Base-by-base conservation (phyloP, 345 rosid species). In the Capsella bursapastoris region DNA sequence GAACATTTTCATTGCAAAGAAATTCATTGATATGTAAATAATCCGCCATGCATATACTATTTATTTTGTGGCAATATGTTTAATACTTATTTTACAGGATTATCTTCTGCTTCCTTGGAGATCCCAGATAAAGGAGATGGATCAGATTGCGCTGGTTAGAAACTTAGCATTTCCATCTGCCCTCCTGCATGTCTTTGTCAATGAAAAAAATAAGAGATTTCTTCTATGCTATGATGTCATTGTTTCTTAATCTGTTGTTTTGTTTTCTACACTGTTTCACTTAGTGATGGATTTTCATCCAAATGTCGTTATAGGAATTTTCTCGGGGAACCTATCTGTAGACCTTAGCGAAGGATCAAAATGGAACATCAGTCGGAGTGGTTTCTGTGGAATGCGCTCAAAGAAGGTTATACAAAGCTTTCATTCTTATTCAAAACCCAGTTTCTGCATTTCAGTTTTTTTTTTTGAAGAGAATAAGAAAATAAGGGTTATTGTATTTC, bases 381-480 rank as follows among this genome's bases (percentile, higher is more conserved):
- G 99, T 69, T 92, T 92, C 76, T 92, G 97, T 71, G 99, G 98
- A 60, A 95, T 95, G 98, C 88, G 96, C 69, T 90, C 97, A 66
- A 95, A 87, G 86, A 92, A 95, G 97, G 97, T 90, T 73, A 56
- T 9, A 4, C 16, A 32, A 15, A 38, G 13, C 62, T 57, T 31
- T 50, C 28, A 29, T 18, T 55, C 64, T 16, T 25, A 62, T 37
- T 62, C 44, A 13, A 34, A 63, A 56, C 41, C 12, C 4, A 50
- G 15, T 55, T 13, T 22, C n/a, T 57, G 13, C 68, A 14, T 49
- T 6, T 52, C 47, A 67, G n/a, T 13, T 22, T 40, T 40, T 44
- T 14, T 18, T 25, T 73, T 22, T 25, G 18, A 64, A 29, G 64
- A 25, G 12, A 35, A 18, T n/a, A 53, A 44, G 55, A 40, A 43